Evolutionary conservation across 1,284 basidiomycete species (phyloP), one percentile per base, ranked within the genome.

Genomic region (Farysia itapuensis): DNA sequence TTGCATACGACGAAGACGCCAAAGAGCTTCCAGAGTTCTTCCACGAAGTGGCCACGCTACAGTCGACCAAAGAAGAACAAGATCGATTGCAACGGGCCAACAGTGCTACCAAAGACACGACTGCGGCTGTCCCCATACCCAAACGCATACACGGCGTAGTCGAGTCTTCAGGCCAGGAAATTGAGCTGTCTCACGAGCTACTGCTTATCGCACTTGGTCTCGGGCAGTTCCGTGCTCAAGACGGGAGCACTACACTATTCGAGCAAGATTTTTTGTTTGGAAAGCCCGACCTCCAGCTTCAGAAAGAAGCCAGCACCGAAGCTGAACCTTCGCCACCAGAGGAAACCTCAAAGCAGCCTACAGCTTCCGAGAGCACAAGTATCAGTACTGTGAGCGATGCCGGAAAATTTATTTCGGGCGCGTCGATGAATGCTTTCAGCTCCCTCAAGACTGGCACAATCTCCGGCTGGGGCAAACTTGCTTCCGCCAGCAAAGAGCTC

Each of bases 181-280:
- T 70, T 25, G 58, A 70, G 28, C 39, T 72, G 2, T 51, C 59
- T 3, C 52, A 72, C 30, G 70, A 72, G 39, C 45, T 72, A 0
- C 49, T 71, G 3, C 48, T 72, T 15, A 43, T 72, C 9, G 68
- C 70, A 1, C 46, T 72, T 8, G 70, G 70, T 0, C 41, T 72
- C 3, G 70, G 70, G 5, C 68, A 69, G 38, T 69, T 49, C 23
- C 44, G 70, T 11, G 63, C 67, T 15, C 57, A 64, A 40, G 66
- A 72, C 31, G 68, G 65, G 4, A 26, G 39, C 0, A 67, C 66
- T 16, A 67, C 66, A 13, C 29, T 71, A 13, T 71, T 66, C 28
- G 70, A 72, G 43, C 59, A 64, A 20, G 70, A 71, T 30, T 47
- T 61, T 16, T 28, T 69, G 8, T 71, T 69, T 25, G 70, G 63